Base-by-base conservation (phyloP, 2,329 filamentous ascomycete genomes). In the Alternaria burnsii region DNA sequence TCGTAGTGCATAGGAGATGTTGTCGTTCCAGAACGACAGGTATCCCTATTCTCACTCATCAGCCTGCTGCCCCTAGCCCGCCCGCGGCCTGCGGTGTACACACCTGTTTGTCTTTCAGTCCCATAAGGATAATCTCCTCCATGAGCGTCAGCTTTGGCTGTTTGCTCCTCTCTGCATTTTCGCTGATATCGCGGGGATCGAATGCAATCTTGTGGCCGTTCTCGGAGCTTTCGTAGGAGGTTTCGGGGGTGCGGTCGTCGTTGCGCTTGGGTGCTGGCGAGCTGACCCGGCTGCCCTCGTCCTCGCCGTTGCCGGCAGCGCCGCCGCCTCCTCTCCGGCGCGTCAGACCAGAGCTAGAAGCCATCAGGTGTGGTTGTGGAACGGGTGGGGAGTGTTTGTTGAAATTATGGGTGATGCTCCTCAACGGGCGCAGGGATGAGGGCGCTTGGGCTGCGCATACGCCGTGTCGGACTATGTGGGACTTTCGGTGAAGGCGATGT, bases 1-100 rank as follows among this genome's bases (percentile, higher is more conserved):
- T 79, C 95, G 90, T 65, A 99, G 86, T 68, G 95, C 95, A 80
- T 99, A 99, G 62, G 94, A 97, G 76, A 99, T 99, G 83, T 99
- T 99, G 82, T 99, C 95, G 82, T 99, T 99, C 95, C 95, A 99
- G 82, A 99, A 99, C 30, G 94, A 98, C 66, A 99, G 89, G 78
- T 99, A 98, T 68, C 95, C 95, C 93, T 97, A 64, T 59, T 52
- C 58, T 55, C 42, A 46, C 36, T 40, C 28, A 67, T 75, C 62
- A 75, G 69, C 63, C 52, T 60, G 54, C 57, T 43, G 32, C 52
- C 30, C 55, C 51, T 56, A 48, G 55, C 26, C 50, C 55, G 43
- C 62, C 55, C 47, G 44, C 52, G 52, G 40, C 43, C 36, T 61
- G 57, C 52, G 50, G 42, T 48, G 30, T 36, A 76, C 85, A 76